Base-by-base conservation (phyloP, 768 basidiomycete genomes). In the Mycena epipterygia region DNA sequence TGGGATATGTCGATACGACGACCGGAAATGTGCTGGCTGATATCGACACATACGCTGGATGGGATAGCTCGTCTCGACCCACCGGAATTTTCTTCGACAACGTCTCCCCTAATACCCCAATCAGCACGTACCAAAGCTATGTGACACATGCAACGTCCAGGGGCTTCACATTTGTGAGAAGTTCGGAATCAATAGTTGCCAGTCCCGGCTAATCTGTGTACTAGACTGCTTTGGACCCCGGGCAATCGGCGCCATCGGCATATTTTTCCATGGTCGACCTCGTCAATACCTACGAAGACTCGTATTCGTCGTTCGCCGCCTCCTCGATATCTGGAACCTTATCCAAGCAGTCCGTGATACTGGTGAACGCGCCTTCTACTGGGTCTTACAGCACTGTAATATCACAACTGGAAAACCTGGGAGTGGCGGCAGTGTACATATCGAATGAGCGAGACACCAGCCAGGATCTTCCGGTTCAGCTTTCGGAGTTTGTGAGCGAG, bases 311-410 rank as follows among this genome's bases (percentile, higher is more conserved):
- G 1, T 72, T 72, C 48, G 23, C 41, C 7, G 5, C 71, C 53
- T 7, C 30, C 21, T 62, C 70, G 21, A 19, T 71, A 21, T 30
- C 64, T 25, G 70, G 70, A 1, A 62, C 70, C 1, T 14, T 71
- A 2, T 57, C 64, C n/a, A 62, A 71, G n/a, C 70, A 72, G 53
- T 63, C 70, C 3, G 70, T 72, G n/a, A 71, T n/a, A 8, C 33
- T 71, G 41, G 42, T 35, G 8, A 46, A 63, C 53, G 59, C 70
- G n/a, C 64, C 70, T 0, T 23, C 58, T 7, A 53, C 70, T 6
- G 64, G 70, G 59, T 57, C 70, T 2, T 71, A 71, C 58, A 66
- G 42, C 23, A 4, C 59, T 8, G 53, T 67, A 14, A 71, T 71
- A 12, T 37, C 42, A 9, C 32, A 72, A 41, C 70, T 72, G 9